phyloP scores from a whole-genome alignment of 2,329 filamentous ascomycete species.

The Cadophora malorum region DNA sequence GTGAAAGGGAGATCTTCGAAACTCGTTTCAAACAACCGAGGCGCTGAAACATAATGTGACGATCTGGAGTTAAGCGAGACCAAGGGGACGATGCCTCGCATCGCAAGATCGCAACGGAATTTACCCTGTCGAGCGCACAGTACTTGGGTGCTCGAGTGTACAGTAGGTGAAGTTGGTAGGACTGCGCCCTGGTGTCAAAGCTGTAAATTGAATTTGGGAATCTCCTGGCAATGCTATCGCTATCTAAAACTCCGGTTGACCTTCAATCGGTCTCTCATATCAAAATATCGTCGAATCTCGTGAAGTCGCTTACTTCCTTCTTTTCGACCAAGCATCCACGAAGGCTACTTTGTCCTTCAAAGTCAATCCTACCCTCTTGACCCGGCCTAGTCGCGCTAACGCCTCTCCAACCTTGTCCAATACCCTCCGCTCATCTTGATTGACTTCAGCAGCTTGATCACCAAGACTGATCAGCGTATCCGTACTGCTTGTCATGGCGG shows the following conservation, averaged over 20 bases:
- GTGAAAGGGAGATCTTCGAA: no score
- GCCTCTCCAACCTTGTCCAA: conserved; percentile 84
- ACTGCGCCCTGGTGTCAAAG: not conserved
- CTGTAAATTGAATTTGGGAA: conserved; percentile 21
- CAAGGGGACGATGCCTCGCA: not conserved
- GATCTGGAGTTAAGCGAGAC: not conserved
- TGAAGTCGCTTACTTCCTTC: conserved; percentile 32
- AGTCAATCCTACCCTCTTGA: conserved; percentile 86
- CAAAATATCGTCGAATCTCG: not conserved
- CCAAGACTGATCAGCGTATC: conserved; percentile 41
- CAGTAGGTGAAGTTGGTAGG: not conserved
- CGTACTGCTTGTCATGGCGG: conserved; percentile 42
- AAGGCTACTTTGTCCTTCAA: conserved; percentile 85
- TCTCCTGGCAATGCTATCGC: conserved; percentile 26
- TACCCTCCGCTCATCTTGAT: conserved; percentile 67
- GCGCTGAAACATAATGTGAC: conserved; percentile 11
- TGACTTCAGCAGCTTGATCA: conserved; percentile 38
- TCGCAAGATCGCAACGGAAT: conserved; percentile 1
- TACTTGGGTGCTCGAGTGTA: not conserved
- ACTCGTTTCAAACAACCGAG: conserved; percentile 6
- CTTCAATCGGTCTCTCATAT: not conserved
- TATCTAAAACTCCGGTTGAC: conserved; percentile 12
- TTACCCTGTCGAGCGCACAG: not conserved
- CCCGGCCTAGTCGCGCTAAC: conserved; percentile 83
- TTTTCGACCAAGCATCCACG: conserved; percentile 70